Evolutionary conservation across 225 moss, liverwort and hornwort species (phyloP), one percentile per base, ranked within the genome.

Genomic region (Sphagnum tenellum): DNA sequence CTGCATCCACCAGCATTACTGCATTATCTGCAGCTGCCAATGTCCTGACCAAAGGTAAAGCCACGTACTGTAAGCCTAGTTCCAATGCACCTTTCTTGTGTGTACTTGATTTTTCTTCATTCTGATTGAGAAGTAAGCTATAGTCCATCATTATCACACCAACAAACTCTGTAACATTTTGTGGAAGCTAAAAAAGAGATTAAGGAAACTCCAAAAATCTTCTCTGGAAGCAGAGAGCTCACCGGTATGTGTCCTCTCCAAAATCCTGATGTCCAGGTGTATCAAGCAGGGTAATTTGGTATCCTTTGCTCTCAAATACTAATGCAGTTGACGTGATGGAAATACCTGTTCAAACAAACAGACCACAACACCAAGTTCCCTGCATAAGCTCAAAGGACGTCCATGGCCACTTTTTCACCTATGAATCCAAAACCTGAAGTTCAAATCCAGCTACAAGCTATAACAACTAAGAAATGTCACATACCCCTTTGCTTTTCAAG

Each of bases 231-330:
- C 45, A 10, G 50, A 59, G 48, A 47, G 46, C 73, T 51, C 71
- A 94, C 94, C 94, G 73, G 60, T 91, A 94, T 60, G 94, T 94
- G 55, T 94, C 94, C 85, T 94, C 94, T 60, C 94, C 94, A 73
- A 94, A 94, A 73, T 94, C 94, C 77, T 91, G 91, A 83, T 94
- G 94, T 46, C 94, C 91, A 57, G 94, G 94, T 58, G 94, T 94
- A 79, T 94, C 94, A 63, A 94, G 75, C 54, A 94, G 64, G 57
- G 89, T 94, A 55, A 94, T 88, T 76, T 94, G 91, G 13, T 83
- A 91, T 8, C 94, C 94, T 71, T 86, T 80, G 10, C 89, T 94
- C 73, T 94, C 91, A 69, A 94, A 94, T 45, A 86, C 91, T 46
- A 94, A 77, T 2, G 94, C 94, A 60, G 94, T 94, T 4, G 94